Base-by-base conservation (phyloP, 2,329 filamentous ascomycete genomes). In the Zymoseptoria tritici region DNA sequence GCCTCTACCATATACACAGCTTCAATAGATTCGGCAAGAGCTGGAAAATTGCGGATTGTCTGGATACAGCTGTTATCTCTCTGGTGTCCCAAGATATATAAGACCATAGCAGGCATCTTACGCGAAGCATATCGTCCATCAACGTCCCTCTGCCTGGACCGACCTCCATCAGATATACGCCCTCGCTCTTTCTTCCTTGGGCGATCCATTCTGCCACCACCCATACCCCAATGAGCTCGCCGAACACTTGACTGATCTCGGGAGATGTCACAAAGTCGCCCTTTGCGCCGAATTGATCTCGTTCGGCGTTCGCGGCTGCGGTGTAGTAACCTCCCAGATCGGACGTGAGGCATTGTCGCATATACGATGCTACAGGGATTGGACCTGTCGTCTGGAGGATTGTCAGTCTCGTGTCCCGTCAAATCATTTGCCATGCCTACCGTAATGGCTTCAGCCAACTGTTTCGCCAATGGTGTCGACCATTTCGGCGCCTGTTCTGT, bases 201-300 rank as follows among this genome's bases (percentile, higher is more conserved):
- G 89, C 88, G 74, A 97, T 89, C 93, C 94, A 99, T 80, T 99
- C 94, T 50, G 93, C 87, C 56, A 97, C 87, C 62, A 96, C 87
- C 94, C 94, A 99, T 67, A 99, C 84, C 4, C 91, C 94, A 59
- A 97, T 81, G 26, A 99, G 81, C 77, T 99, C 94, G 22, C 94
- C 94, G 76, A 99, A 99, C 11, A 97, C 83, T 73, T 97, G 94
- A 0, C 92, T 97, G 68, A 99, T 97, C 75, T 99, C 94, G 0
- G 94, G 94, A 0, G 92, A 97, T 0, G 94, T 99, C 56, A 97
- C 88, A 72, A 99, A 99, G 75, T 99, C 94, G 24, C 94, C 94
- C 70, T 90, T 89, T 58, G 84, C 79, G n/a, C 94, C 94, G 68
- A 99, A 99, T 64, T 93, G 92, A 71, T 97, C 92, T 53, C 86